phyloP scores from a whole-genome alignment of 1,139 yeast species.

The Suhomyces bokatorum region DNA sequence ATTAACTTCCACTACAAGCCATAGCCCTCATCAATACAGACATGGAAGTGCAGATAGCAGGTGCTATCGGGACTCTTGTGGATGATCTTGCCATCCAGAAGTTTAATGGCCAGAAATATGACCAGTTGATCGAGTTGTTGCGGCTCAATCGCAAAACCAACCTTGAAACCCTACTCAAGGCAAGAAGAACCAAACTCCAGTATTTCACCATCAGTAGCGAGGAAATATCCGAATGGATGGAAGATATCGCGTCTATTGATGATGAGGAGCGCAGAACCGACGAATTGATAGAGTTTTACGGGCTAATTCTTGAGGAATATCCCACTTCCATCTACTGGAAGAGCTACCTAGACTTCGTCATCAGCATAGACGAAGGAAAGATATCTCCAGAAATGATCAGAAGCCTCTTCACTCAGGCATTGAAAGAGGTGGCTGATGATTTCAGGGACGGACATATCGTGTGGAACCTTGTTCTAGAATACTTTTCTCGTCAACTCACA shows the following conservation, averaged over 20 bases:
- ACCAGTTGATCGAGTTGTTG: slow-evolving; percentile 14
- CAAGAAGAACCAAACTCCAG: slow-evolving; percentile 18
- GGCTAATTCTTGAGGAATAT: slow-evolving; percentile 13
- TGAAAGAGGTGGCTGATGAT: slow-evolving; percentile 34
- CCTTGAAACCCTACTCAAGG: background rate
- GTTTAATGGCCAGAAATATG: slow-evolving; percentile 19
- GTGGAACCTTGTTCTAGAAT: slow-evolving; percentile 32
- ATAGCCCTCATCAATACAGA: background rate
- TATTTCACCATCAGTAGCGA: slow-evolving; percentile 22
- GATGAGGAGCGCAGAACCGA: slow-evolving; percentile 15
- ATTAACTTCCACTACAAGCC: background rate
- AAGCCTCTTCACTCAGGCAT: slow-evolving; percentile 21
- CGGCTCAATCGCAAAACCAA: slow-evolving; percentile 2
- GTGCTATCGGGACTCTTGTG: background rate
- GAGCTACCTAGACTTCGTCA: slow-evolving; percentile 15
- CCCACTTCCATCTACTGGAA: slow-evolving; percentile 18
- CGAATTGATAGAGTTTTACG: slow-evolving; percentile 22
- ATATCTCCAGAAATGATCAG: slow-evolving; percentile 6
- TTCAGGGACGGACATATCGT: slow-evolving; percentile 34
- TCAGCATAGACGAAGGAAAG: slow-evolving; percentile 2
- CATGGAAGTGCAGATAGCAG: slow-evolving; percentile 2
- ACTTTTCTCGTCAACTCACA: slow-evolving; percentile 10
- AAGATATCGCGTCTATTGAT: slow-evolving; percentile 22
- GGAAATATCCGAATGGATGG: slow-evolving; percentile 31
- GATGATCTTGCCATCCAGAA: slow-evolving; percentile 16